Evolutionary conservation across 169 alveolate species (phyloP).

Genomic region (Plasmodium sp.): DNA sequence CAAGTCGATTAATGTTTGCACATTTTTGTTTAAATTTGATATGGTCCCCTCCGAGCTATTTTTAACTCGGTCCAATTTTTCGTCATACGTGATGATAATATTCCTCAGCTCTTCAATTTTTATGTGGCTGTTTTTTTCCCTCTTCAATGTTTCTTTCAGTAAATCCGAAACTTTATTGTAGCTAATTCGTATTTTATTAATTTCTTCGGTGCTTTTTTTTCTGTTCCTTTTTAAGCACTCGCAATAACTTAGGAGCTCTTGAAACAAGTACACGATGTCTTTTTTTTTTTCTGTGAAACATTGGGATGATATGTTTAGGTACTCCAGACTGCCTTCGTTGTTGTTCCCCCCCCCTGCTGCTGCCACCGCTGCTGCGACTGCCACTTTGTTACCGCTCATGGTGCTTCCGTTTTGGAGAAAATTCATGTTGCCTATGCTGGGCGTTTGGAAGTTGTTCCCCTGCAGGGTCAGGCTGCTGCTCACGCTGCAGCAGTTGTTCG

Average conservation of each 20-base stretch:
- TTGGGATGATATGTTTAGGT: constrained; percentile 9
- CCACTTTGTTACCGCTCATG: background rate
- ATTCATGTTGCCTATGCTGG: background rate
- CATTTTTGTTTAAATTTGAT: constrained; percentile 65
- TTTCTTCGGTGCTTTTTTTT: constrained; percentile 57
- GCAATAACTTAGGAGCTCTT: constrained; percentile 61
- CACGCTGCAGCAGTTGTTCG: background rate
- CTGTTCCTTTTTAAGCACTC: constrained; percentile 68
- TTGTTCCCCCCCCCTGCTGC: background rate
- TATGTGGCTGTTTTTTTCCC: constrained; percentile 68
- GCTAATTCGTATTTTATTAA: constrained; percentile 46
- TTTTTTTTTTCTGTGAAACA: constrained; percentile 22
- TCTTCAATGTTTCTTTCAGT: constrained; percentile 45
- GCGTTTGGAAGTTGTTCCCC: background rate
- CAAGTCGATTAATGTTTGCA: constrained; percentile 48
- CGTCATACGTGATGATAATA: constrained; percentile 50
- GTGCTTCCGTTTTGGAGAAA: constrained; percentile 1
- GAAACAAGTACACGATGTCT: constrained; percentile 60
- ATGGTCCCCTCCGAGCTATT: constrained; percentile 71
- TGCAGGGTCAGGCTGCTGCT: constrained; percentile 7
- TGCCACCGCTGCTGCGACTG: background rate
- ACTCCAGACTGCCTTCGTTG: constrained; percentile 8
- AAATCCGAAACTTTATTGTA: constrained; percentile 65
- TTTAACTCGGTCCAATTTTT: constrained; percentile 56
- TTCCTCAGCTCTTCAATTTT: constrained; percentile 68